A percentile compares a stretch with the other conserved stretches of the same genome.
phyloP scores from a whole-genome alignment of 78 protist genomes.

The Paratrimastix pyriformis region DNA sequence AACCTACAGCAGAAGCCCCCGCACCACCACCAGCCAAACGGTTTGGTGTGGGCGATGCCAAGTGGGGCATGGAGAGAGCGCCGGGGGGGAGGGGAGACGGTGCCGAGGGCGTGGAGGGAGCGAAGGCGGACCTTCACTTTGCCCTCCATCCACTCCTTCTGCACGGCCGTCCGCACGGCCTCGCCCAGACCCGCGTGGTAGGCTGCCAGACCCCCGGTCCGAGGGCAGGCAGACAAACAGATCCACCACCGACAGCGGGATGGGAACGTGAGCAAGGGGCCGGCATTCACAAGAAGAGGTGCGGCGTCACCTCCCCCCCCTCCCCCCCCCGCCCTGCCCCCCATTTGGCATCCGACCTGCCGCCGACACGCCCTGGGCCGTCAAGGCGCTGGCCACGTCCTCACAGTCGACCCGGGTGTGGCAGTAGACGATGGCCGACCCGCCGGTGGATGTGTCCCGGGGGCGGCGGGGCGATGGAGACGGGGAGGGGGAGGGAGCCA shows the following conservation, averaged over 20 bases:
- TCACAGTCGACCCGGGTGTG: neutral
- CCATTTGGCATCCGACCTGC: too few relatives aligned
- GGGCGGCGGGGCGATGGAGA: too few relatives aligned
- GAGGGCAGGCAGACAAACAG: neutral
- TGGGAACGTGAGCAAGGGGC: neutral
- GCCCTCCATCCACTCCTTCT: neutral
- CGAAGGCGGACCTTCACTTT: neutral
- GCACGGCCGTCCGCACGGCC: neutral
- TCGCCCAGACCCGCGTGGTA: neutral
- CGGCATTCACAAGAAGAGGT: neutral
- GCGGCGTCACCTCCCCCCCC: neutral
- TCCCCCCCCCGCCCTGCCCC: too few relatives aligned
- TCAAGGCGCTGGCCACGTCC: neutral
- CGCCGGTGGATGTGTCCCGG: too few relatives aligned
- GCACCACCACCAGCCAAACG: neutral
- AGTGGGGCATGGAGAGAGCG: neutral
- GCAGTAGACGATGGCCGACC: slow-evolving; percentile 1
- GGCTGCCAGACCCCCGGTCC: neutral
- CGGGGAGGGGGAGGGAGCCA: too few relatives aligned
- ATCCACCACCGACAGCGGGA: neutral
- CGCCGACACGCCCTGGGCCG: neutral
- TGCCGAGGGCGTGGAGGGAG: too few relatives aligned
- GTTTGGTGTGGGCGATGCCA: neutral
- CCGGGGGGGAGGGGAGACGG: too few relatives aligned
- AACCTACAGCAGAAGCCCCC: neutral